Evolutionary conservation across 2,329 filamentous ascomycete genomes (phyloP).

Genomic region (Talaromyces sp.): DNA sequence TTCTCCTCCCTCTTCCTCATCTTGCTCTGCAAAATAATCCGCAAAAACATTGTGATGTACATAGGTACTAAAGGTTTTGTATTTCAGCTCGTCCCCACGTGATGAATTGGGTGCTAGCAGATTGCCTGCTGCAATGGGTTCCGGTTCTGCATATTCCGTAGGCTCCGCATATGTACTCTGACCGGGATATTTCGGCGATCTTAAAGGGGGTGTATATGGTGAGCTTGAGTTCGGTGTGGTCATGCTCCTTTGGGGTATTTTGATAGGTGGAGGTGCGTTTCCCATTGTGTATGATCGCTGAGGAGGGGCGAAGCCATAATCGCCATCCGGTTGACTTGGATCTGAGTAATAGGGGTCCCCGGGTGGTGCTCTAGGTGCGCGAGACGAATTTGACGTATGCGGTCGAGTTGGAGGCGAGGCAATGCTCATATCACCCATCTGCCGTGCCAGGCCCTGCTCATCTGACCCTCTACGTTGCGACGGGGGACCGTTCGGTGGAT

Average conservation of each 20-base stretch:
- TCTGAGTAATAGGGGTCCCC: slow-evolving; percentile 24
- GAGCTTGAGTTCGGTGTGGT: slow-evolving; percentile 35
- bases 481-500: slow-evolving; percentile 30
- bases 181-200: slow-evolving; percentile 35
- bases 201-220: slow-evolving; percentile 21
- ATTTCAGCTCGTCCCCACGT: slow-evolving; percentile 18
- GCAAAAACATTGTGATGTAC: slow-evolving; percentile 47
- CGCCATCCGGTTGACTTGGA: neutral
- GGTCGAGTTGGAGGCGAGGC: slow-evolving; percentile 32
- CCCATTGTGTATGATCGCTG: slow-evolving; percentile 32
- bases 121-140: slow-evolving; percentile 11
- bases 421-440: slow-evolving; percentile 42
- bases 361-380: slow-evolving; percentile 28
- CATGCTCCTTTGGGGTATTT: slow-evolving; percentile 36
- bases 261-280: slow-evolving; percentile 30
- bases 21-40: slow-evolving; percentile 54
- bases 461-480: slow-evolving; percentile 36
- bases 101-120: slow-evolving; percentile 11
- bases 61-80: slow-evolving; percentile 23
- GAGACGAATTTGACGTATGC: slow-evolving; percentile 41
- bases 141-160: slow-evolving; percentile 21
- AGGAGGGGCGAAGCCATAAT: slow-evolving; percentile 19
- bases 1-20: slow-evolving; percentile 35
- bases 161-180: slow-evolving; percentile 35
- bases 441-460: slow-evolving; percentile 36